Base-by-base conservation (phyloP, 441 rosid species). In the Erodium texanum region DNA sequence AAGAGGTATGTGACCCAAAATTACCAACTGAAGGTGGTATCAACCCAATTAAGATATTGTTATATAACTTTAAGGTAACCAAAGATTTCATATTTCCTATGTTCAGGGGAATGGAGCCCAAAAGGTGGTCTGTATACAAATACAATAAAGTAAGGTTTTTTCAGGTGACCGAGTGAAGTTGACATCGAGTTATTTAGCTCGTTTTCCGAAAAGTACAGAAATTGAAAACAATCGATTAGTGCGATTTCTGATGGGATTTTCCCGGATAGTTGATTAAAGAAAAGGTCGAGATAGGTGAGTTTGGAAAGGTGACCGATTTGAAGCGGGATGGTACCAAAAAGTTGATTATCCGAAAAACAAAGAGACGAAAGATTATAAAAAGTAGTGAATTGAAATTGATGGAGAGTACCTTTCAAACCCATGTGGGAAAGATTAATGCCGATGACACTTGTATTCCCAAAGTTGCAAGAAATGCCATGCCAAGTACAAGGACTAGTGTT, bases 381-480 rank as follows among this genome's bases (percentile, higher is more conserved):
- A 19, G 77, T 71, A 0, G 61, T 68, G 72, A 82, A 79, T 0
- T 81, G 67, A 48, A 81, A 76, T 3, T 34, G 36, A 27, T 67
- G 2, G n/a, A 82, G 80, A 0, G 79, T 76, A 77, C 86, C 86
- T n/a, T 22, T 67, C 3, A 81, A 63, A 52, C 67, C 66, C 6
- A 43, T 36, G 58, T 0, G 20, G 0, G 87, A 70, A 5, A 86
- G 82, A 65, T 82, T 81, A 12, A 79, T 48, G 6, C 69, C 45
- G 1, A 15, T 5, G 6, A 82, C 54, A 5, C 74, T 75, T 1
- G 52, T 48, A 16, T 64, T 74, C 0, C 27, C 71, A 4, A 0
- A 15, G 68, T 74, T 72, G 72, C 85, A 83, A 0, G 22, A 7
- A 71, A 85, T 71, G 41, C 86, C 84, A 3, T 38, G 5, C 85